Percentiles rank a stretch among this genome's conserved stretches.
phyloP scores from a whole-genome alignment of 257 asterid genomes.

The Oldenlandia corymbosa region DNA sequence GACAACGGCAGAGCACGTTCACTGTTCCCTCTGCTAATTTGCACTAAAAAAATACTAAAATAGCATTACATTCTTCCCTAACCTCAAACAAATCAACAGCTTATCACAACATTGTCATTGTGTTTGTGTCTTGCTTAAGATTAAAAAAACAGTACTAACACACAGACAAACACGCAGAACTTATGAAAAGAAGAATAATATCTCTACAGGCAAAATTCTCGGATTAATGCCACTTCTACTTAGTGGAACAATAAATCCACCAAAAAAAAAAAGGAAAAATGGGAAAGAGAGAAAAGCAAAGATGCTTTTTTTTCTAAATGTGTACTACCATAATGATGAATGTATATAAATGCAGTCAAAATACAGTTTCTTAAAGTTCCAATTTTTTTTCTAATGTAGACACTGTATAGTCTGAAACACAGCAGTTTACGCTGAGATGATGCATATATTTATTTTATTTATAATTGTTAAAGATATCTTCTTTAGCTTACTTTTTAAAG shows the following conservation, averaged over 20 bases:
- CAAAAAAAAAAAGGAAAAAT: constrained; percentile 14
- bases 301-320: too few species aligned
- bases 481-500: constrained; percentile 40
- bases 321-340: too few species aligned
- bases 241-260: background rate
- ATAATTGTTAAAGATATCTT: constrained; percentile 20
- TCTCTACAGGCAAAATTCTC: background rate
- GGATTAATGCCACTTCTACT: background rate
- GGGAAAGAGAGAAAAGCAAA: too few species aligned
- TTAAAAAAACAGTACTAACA: background rate
- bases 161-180: background rate
- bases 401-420: too few species aligned
- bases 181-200: constrained; percentile 12
- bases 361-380: constrained; percentile 14
- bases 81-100: constrained; percentile 36
- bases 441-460: too few species aligned
- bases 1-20: constrained; percentile 64
- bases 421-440: too few species aligned
- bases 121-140: too few species aligned
- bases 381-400: too few species aligned
- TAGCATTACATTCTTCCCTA: constrained; percentile 18
- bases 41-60: background rate
- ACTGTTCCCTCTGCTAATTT: constrained; percentile 32
- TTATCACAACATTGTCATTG: constrained; percentile 18
- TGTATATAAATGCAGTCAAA: too few species aligned